Evolutionary conservation across 768 basidiomycete genomes (phyloP), one percentile per base, ranked within the genome.

Genomic region (Tylopilus balloui): DNA sequence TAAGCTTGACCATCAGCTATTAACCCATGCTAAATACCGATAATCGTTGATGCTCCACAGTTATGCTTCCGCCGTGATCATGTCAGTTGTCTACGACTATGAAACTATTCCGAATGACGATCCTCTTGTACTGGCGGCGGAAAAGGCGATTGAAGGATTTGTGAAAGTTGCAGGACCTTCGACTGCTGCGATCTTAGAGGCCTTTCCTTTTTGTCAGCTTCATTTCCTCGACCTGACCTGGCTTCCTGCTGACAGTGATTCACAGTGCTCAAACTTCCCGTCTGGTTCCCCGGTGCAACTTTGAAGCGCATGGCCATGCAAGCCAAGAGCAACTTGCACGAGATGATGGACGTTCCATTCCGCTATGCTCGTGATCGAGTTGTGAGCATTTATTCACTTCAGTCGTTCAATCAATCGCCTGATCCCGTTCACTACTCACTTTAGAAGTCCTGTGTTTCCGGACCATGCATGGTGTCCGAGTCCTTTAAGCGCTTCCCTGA

Each of bases 241-340:
- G 23, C 36, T 48, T 47, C 42, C 32, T 42, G n/a, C 25, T 65
- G 42, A 66, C 19, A 41, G 29, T 34, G 34, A 46, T 54, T 41
- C 42, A 41, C 49, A 66, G 65, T 66, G 40, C 56, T 66, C 24
- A 65, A 54, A 35, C 56, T 66, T 31, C 65, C 65, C 11, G 41
- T 42, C 14, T 72, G 70, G 71, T 62, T 72, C 34, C 70, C 69
- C 3, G 71, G 70, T 4, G 70, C 71, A 17, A 58, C 50, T 14
- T 53, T 68, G 28, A 69, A 56, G 52, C 59, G 61, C 31, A 54
- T 60, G 51, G 67, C 69, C 12, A 39, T 52, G 19, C 58, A 59
- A 36, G 71, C 65, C 11, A 69, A 54, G 32, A 62, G 48, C 6
- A 66, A 58, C 45, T 31, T 66, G 17, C 45, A 57, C 24, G 56